phyloP scores from a whole-genome alignment of 352 stramenopile genomes.

The Plasmopara viticola region DNA sequence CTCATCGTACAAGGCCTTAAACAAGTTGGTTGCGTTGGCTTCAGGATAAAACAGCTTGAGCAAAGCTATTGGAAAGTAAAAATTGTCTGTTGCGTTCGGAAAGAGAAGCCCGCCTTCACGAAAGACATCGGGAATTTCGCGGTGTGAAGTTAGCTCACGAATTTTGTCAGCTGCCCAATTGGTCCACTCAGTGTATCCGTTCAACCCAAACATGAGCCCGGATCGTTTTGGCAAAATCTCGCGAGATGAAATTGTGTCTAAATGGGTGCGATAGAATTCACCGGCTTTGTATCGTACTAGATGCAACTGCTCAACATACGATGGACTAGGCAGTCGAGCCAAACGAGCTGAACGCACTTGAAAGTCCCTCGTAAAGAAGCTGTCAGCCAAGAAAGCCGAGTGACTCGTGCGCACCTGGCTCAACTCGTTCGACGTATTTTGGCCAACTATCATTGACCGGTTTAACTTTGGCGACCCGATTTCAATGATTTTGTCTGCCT shows the following conservation, averaged over 20 bases:
- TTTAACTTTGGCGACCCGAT: slow-evolving; percentile 35
- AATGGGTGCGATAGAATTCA: slow-evolving; percentile 75
- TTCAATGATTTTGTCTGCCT: too few relatives aligned
- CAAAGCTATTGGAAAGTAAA: slow-evolving; percentile 55
- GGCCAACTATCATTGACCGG: slow-evolving; percentile 58
- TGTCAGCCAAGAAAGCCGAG: slow-evolving; percentile 64
- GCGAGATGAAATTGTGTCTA: slow-evolving; percentile 70
- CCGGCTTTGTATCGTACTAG: slow-evolving; percentile 67
- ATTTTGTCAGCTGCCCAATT: too few relatives aligned
- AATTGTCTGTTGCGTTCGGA: slow-evolving; percentile 41
- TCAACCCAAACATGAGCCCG: slow-evolving; percentile 25
- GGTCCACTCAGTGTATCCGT: slow-evolving; percentile 63
- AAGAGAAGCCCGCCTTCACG: slow-evolving; percentile 49
- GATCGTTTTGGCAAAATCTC: slow-evolving; percentile 52
- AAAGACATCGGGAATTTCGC: slow-evolving; percentile 42
- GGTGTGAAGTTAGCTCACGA: slow-evolving; percentile 24
- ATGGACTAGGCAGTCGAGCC: slow-evolving; percentile 52
- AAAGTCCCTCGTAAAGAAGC: slow-evolving; percentile 64
- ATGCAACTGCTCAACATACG: slow-evolving; percentile 61
- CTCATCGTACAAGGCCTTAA: slow-evolving; percentile 45
- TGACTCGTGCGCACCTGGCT: slow-evolving; percentile 61
- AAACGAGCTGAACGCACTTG: slow-evolving; percentile 48
- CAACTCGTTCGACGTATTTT: slow-evolving; percentile 52
- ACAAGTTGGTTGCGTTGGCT: slow-evolving; percentile 45
- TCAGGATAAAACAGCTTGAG: slow-evolving; percentile 47